phyloP scores from a whole-genome alignment of 2,329 filamentous ascomycete genomes.

The Aspergillus glaucus region DNA sequence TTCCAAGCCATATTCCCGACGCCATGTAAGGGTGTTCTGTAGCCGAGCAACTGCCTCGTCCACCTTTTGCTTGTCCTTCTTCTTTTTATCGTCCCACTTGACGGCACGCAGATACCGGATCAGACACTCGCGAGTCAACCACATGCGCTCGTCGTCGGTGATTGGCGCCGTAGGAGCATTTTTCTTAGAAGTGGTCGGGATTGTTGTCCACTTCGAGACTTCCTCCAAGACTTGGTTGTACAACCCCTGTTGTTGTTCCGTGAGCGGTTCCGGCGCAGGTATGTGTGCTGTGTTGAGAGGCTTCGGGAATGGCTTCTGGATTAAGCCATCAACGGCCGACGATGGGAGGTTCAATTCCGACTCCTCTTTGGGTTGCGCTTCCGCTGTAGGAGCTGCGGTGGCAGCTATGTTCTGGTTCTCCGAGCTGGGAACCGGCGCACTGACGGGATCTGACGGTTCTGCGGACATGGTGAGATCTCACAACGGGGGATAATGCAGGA shows the following conservation, averaged over 20 bases:
- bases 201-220: slow-evolving; percentile 63
- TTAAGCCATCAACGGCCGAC: slow-evolving; percentile 34
- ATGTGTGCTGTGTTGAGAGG: slow-evolving; percentile 56
- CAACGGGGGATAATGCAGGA: not conserved
- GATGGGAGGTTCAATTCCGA: slow-evolving; percentile 27
- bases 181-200: slow-evolving; percentile 59
- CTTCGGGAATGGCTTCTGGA: slow-evolving; percentile 53
- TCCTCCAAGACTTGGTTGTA: slow-evolving; percentile 69
- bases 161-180: slow-evolving; percentile 56
- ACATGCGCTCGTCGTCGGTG: slow-evolving; percentile 74
- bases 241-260: slow-evolving; percentile 70
- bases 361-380: slow-evolving; percentile 7
- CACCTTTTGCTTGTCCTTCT: slow-evolving; percentile 27
- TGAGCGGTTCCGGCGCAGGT: slow-evolving; percentile 54
- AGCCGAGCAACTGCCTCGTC: slow-evolving; percentile 72
- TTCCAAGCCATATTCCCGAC: slow-evolving; percentile 80
- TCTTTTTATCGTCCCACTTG: slow-evolving; percentile 61
- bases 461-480: not conserved
- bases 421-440: slow-evolving; percentile 1
- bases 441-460: slow-evolving; percentile 1
- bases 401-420: slow-evolving; percentile 1
- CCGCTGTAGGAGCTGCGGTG: not conserved
- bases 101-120: slow-evolving; percentile 88
- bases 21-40: slow-evolving; percentile 75
- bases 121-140: slow-evolving; percentile 86